Evolutionary conservation across 371 early-diverging fungal genomes (phyloP).

Genomic region (Circinella umbellata): DNA sequence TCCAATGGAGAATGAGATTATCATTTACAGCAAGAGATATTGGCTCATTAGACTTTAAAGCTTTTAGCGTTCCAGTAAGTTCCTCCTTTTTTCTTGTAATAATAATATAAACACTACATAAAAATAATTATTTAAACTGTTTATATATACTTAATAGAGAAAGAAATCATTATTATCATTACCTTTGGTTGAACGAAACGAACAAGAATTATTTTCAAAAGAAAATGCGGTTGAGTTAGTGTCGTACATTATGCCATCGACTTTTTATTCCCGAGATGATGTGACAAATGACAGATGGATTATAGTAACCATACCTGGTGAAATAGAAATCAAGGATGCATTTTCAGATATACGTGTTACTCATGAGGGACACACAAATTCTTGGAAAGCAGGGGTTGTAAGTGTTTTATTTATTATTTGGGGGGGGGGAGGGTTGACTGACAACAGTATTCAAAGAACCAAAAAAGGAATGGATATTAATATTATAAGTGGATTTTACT

Average conservation of each 20-base stretch:
- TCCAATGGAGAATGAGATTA: conserved; percentile 27
- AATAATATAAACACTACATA: background rate
- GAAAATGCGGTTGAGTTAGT: background rate
- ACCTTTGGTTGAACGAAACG: background rate
- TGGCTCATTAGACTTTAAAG: conserved; percentile 24
- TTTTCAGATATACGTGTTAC: conserved; percentile 15
- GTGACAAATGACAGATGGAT: conserved; percentile 22
- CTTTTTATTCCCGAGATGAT: conserved; percentile 17
- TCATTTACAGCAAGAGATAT: conserved; percentile 23
- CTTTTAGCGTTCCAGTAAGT: background rate
- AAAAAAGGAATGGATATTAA: background rate
- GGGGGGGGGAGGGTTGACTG: background rate
- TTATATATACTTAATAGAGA: background rate
- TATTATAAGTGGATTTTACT: background rate
- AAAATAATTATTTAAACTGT: background rate
- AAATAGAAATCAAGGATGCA: conserved; percentile 4
- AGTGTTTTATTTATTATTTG: background rate
- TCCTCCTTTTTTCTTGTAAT: background rate
- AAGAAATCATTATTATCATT: background rate
- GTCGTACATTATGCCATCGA: conserved; percentile 16
- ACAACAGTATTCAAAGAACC: background rate
- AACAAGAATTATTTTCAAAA: background rate
- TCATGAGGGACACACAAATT: conserved; percentile 16
- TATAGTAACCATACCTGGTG: conserved; percentile 12
- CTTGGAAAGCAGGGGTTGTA: conserved; percentile 31